Conservation (phyloP, 202 grass and related monocot species). For the Miscanthus sacchariflorus region DNA sequence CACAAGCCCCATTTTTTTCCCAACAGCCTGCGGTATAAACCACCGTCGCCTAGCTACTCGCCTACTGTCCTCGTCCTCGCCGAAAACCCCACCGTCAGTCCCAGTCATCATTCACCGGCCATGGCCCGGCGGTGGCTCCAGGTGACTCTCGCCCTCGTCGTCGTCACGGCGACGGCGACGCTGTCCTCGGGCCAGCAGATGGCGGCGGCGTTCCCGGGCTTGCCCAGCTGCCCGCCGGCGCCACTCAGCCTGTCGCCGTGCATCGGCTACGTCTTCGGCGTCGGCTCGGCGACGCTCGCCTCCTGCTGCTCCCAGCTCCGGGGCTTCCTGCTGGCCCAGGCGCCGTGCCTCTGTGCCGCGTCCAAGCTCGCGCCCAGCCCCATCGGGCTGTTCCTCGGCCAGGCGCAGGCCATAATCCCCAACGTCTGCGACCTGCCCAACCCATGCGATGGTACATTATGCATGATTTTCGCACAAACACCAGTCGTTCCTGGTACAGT, state of each 20-base stretch:
- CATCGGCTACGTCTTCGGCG: slow-evolving; percentile 66
- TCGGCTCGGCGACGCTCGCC: slow-evolving; percentile 48
- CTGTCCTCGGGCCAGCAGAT: slow-evolving; percentile 55
- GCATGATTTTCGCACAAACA: neutral
- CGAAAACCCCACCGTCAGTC: neutral
- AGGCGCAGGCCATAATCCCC: slow-evolving; percentile 68
- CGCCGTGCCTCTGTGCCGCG: slow-evolving; percentile 70
- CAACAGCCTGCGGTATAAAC: slow-evolving; percentile 48
- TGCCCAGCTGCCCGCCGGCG: slow-evolving; percentile 60
- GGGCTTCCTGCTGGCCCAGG: slow-evolving; percentile 61
- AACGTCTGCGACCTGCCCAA: slow-evolving; percentile 78
- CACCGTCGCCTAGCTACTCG: neutral
- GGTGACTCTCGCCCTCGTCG: neutral
- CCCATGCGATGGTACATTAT: slow-evolving; percentile 62
- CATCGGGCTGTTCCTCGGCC: slow-evolving; percentile 60
- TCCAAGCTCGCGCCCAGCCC: slow-evolving; percentile 53
- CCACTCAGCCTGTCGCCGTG: slow-evolving; percentile 69
- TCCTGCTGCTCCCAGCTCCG: slow-evolving; percentile 68
- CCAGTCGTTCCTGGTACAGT: neutral
- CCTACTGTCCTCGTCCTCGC: neutral
- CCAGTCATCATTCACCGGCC: neutral
- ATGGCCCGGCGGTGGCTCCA: slow-evolving; percentile 35
- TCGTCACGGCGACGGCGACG: neutral
- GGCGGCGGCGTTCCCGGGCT: neutral
- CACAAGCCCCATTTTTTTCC: slow-evolving; percentile 9